Conservation (phyloP, 1,139 yeast species). For the Nakaseomyces sp. region DNA sequence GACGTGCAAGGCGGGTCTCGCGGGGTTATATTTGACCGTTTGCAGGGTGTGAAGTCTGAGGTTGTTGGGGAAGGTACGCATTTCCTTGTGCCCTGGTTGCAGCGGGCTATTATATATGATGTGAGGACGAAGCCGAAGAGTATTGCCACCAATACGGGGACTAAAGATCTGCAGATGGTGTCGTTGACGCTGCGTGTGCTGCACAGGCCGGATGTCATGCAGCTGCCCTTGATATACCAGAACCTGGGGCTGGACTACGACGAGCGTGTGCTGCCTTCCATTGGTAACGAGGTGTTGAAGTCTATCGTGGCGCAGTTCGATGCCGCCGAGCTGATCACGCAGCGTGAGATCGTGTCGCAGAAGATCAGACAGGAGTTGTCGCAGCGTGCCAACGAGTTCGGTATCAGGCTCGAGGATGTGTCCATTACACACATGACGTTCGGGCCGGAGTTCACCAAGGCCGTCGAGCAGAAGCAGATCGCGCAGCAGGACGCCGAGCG, state of each 20-base stretch:
- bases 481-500: conserved; percentile 99
- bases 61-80: conserved; percentile 97
- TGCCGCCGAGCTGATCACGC: conserved; percentile 95
- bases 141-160: conserved; percentile 91
- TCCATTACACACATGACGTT: conserved; percentile 97
- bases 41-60: conserved; percentile 74
- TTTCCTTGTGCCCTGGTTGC: conserved; percentile 92
- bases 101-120: conserved; percentile 80
- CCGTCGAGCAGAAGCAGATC: conserved; percentile 97
- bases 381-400: conserved; percentile 78
- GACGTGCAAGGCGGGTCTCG: conserved; percentile 95
- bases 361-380: conserved; percentile 83
- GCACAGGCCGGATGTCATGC: conserved; percentile 84
- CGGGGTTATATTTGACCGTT: conserved; percentile 90
- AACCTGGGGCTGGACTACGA: conserved; percentile 90
- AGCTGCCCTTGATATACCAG: conserved; percentile 81
- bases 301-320: conserved; percentile 96
- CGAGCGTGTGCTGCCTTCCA: conserved; percentile 93
- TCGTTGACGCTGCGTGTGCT: conserved; percentile 86
- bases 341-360: conserved; percentile 89
- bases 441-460: conserved; percentile 94
- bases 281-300: conserved; percentile 92
- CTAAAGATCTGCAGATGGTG: conserved; percentile 94
- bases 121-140: conserved; percentile 90
- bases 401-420: conserved; percentile 89